These are phyloP conservation scores for Claviceps maximensis DNA, from an alignment of 2,329 filamentous ascomycete genomes.

Conservation along the genomic window DNA sequence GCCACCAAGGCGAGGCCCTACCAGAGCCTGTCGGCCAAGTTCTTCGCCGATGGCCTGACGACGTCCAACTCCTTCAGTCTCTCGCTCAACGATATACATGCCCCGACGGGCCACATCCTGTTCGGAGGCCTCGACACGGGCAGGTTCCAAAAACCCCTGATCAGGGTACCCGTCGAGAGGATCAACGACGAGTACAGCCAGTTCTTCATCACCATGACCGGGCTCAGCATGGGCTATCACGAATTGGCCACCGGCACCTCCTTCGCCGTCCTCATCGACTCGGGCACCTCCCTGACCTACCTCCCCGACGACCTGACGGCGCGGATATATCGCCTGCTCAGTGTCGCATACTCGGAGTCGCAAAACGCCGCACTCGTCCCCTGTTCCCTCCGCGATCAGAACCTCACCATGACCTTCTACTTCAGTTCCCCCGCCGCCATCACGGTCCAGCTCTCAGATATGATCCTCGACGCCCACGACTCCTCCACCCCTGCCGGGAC, in stretches of 20 bases:
- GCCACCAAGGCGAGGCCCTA: no score
- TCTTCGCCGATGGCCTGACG: conserved; percentile 49
- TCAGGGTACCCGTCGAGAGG: conserved; percentile 54
- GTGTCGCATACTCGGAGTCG: conserved; percentile 41
- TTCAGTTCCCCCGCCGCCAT: conserved; percentile 40
- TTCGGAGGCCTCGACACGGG: conserved; percentile 63
- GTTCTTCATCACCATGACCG: conserved; percentile 58
- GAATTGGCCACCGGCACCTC: conserved; percentile 34
- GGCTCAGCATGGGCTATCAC: conserved; percentile 31
- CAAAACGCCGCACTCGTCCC: conserved; percentile 47
- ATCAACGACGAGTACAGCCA: conserved; percentile 39
- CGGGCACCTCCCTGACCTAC: conserved; percentile 54
- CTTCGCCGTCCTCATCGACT: conserved; percentile 56
- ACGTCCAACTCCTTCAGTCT: conserved; percentile 58
- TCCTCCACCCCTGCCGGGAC: conserved; percentile 16
- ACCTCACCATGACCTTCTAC: conserved; percentile 32
- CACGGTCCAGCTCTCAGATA: conserved; percentile 42
- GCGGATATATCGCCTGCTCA: conserved; percentile 43
- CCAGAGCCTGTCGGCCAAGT: conserved; percentile 53
- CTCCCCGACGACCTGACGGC: conserved; percentile 43
- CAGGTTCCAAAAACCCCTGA: conserved; percentile 48
- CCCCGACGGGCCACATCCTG: conserved; percentile 52
- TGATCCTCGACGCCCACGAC: conserved; percentile 40
- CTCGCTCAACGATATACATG: conserved; percentile 60
- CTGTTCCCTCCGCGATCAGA: conserved; percentile 34